Percentiles rank a stretch among this genome's conserved stretches.
Conservation (phyloP, 345 rosid species). For the Chamaenerion angustifolium region DNA sequence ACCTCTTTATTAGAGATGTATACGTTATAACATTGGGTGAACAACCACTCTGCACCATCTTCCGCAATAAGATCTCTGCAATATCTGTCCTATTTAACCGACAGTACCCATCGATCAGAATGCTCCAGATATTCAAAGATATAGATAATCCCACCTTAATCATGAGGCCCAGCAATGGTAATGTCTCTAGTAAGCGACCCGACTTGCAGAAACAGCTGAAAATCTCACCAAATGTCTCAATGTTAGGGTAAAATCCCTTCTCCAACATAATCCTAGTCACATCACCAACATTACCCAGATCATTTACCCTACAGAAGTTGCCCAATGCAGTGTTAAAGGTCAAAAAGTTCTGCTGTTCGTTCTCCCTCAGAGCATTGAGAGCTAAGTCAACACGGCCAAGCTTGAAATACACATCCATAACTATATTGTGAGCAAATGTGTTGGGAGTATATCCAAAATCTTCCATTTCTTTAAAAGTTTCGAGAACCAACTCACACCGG, state of each 20-base stretch:
- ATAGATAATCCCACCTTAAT: slow-evolving; percentile 29
- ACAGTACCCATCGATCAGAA: slow-evolving; percentile 36
- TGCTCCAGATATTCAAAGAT: slow-evolving; percentile 41
- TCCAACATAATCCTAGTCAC: slow-evolving; percentile 35
- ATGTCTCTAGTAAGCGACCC: slow-evolving; percentile 25
- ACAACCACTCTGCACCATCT: slow-evolving; percentile 41
- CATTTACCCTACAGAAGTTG: slow-evolving; percentile 36
- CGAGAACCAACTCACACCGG: slow-evolving; percentile 32
- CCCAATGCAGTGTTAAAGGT: slow-evolving; percentile 46
- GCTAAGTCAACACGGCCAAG: slow-evolving; percentile 21
- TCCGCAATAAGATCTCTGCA: slow-evolving; percentile 34
- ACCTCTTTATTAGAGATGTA: slow-evolving; percentile 48
- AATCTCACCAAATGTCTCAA: slow-evolving; percentile 36
- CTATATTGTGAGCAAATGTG: slow-evolving; percentile 43
- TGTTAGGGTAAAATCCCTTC: slow-evolving; percentile 46
- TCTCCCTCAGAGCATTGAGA: slow-evolving; percentile 26
- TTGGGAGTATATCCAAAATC: slow-evolving; percentile 37
- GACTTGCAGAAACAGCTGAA: slow-evolving; percentile 33
- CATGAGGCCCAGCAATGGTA: slow-evolving; percentile 44
- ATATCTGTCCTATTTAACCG: slow-evolving; percentile 21
- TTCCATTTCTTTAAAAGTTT: slow-evolving; percentile 34
- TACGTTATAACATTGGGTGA: slow-evolving; percentile 50
- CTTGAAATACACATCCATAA: slow-evolving; percentile 52
- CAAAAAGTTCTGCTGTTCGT: slow-evolving; percentile 33
- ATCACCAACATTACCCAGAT: slow-evolving; percentile 21